Percentiles rank a stretch among this genome's conserved stretches.
Conservation (phyloP, 768 basidiomycete genomes). For the Gloeopeniophorella convolvens region DNA sequence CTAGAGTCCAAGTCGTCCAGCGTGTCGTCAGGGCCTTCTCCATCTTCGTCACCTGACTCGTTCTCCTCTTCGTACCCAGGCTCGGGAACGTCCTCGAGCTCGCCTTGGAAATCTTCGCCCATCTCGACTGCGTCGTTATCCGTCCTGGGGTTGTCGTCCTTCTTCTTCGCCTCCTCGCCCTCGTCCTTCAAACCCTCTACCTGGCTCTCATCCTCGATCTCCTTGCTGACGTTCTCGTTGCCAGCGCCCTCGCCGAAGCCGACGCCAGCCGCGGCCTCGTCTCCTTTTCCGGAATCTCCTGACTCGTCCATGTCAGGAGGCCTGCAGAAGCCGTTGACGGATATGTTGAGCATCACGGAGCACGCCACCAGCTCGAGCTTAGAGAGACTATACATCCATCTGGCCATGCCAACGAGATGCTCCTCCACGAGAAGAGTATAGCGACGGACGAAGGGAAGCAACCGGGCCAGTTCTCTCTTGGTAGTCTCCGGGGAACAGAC, state of each 20-base stretch:
- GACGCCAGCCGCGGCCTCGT: constrained; percentile 54
- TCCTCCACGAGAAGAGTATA: constrained; percentile 53
- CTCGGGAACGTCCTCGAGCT: constrained; percentile 77
- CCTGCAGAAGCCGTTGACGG: constrained; percentile 87
- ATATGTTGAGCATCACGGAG: constrained; percentile 64
- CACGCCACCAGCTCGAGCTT: constrained; percentile 79
- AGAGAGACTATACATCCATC: constrained; percentile 73
- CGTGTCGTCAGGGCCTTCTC: constrained; percentile 73
- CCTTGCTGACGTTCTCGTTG: constrained; percentile 81
- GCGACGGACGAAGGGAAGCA: constrained; percentile 69
- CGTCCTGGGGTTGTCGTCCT: constrained; percentile 37
- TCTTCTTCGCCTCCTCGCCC: constrained; percentile 23
- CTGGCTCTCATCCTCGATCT: constrained; percentile 94
- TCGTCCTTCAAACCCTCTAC: constrained; percentile 87
- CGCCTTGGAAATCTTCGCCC: constrained; percentile 83
- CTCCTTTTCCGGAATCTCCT: constrained; percentile 41
- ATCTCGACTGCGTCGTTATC: constrained; percentile 83
- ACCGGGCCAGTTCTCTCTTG: constrained; percentile 33
- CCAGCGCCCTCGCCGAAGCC: constrained; percentile 89
- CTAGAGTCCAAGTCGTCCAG: constrained; percentile 74
- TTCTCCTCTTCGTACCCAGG: constrained; percentile 43
- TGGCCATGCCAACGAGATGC: constrained; percentile 48
- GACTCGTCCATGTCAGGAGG: constrained; percentile 67
- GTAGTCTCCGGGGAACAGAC: constrained; percentile 29
- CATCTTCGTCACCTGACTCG: constrained; percentile 45